Evolutionary conservation across 805 yeast genomes (phyloP), one percentile per base, ranked within the genome.

Genomic region (Candida qinlingensis): DNA sequence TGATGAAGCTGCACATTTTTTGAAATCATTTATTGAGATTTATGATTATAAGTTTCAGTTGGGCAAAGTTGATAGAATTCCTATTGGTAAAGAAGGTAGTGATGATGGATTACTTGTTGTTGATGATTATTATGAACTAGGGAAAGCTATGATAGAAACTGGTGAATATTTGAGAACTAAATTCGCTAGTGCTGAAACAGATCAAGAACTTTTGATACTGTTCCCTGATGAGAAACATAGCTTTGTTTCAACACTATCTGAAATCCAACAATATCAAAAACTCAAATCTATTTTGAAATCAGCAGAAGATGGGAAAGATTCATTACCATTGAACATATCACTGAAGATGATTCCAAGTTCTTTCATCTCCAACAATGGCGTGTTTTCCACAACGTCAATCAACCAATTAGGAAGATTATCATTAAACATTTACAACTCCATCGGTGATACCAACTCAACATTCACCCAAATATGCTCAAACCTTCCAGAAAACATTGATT

Each of bases 341-440:
- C 51, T 70, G 44, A 77, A 77, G 53, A 58, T 73, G 2, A 56
- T 79, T 9, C 74, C 80, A 5, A 49, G 71, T 40, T 71, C 71
- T 8, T 65, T 69, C 46, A 72, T 72, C 37, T 61, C 71, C 2
- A 66, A 63, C 26, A 55, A 59, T 42, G 71, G 67, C 6, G 62
- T 61, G 4, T 58, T 60, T 34, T 60, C 70, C 0, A 52, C 71
- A 1, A 52, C 63, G 0, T 66, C 77, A 1, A 50, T 51, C 26
- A 61, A 63, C 36, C 68, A 68, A 36, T 59, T 76, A 19, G 65
- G 75, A 3, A 72, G 69, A 44, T 48, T 83, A 4, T 71, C 85
- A 7, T 62, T 81, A 56, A 71, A 74, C 25, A 65, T 85, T 3
- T 86, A 83, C 64, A 83, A 83, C 57, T 66, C 74, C 41, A 71